A percentile compares a stretch with the other conserved stretches of the same genome.
These are phyloP conservation scores for Mortierella sp. DNA, from an alignment of 371 early-diverging fungal species.

Conservation along the genomic window DNA sequence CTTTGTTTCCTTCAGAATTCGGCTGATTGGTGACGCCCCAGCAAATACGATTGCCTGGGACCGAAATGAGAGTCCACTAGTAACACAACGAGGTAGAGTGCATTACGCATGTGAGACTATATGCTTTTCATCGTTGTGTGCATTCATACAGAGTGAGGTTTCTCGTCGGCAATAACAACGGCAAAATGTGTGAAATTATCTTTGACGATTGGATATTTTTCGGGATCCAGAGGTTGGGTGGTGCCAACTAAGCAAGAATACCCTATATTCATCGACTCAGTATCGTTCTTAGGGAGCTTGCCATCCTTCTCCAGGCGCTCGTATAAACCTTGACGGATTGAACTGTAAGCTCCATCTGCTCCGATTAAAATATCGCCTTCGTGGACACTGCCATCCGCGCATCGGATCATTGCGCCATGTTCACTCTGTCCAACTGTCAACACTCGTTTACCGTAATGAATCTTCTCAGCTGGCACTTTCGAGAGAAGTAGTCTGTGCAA, in stretches of 20 bases:
- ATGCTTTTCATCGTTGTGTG: neutral
- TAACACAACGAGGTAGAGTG: too few species aligned
- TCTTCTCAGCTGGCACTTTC: slow-evolving; percentile 6
- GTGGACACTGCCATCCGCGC: slow-evolving; percentile 3
- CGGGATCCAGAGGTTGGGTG: slow-evolving; percentile 12
- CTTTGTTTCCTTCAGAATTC: neutral
- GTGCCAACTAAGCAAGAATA: slow-evolving; percentile 21
- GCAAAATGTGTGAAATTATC: slow-evolving; percentile 3
- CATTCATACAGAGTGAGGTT: slow-evolving; percentile 10
- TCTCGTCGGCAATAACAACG: slow-evolving; percentile 4
- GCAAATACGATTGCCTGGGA: slow-evolving; percentile 25
- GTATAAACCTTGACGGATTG: slow-evolving; percentile 20
- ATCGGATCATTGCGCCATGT: slow-evolving; percentile 8
- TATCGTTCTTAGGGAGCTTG: slow-evolving; percentile 7
- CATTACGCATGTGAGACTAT: neutral
- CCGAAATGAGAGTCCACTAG: neutral
- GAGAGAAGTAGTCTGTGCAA: slow-evolving; percentile 13
- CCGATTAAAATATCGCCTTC: slow-evolving; percentile 16
- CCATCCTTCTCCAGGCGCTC: slow-evolving; percentile 6
- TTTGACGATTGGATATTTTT: slow-evolving; percentile 17
- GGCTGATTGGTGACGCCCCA: neutral
- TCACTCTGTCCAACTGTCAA: slow-evolving; percentile 5
- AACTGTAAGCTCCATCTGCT: slow-evolving; percentile 8
- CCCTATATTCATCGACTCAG: neutral
- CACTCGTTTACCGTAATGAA: slow-evolving; percentile 12